These are phyloP conservation scores for Rhamnella rubrinervis DNA, from an alignment of 331 rosid species.

Conservation along the genomic window DNA sequence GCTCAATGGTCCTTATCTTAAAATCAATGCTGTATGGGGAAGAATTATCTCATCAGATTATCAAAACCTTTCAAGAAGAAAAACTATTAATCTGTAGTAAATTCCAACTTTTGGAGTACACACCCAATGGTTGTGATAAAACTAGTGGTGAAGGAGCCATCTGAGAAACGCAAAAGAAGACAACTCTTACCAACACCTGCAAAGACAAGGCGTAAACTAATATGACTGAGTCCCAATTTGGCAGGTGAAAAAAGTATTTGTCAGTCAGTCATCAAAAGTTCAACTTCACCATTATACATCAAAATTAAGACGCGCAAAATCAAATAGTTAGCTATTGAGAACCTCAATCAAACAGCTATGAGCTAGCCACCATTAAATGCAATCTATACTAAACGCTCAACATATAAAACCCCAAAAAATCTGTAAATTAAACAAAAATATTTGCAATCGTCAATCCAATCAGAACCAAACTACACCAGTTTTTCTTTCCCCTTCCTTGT, in stretches of 20 bases:
- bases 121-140: constrained; percentile 96
- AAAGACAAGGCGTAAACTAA: background rate
- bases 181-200: constrained; percentile 99
- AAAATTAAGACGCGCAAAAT: constrained; percentile 10
- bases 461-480: constrained; percentile 30
- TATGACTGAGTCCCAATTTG: constrained; percentile 8
- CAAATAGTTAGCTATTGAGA: background rate
- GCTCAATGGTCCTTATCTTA: constrained; percentile 88
- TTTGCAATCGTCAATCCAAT: constrained; percentile 13
- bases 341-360: background rate
- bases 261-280: constrained; percentile 4
- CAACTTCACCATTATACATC: constrained; percentile 7
- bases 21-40: constrained; percentile 78
- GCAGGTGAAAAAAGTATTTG: constrained; percentile 4
- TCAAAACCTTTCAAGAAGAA: constrained; percentile 18
- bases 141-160: constrained; percentile 92
- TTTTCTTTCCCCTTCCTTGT: background rate
- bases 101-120: constrained; percentile 22
- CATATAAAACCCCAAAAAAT: constrained; percentile 1
- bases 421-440: constrained; percentile 12
- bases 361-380: background rate
- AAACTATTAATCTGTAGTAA: background rate
- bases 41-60: constrained; percentile 22
- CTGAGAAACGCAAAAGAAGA: constrained; percentile 94
- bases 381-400: constrained; percentile 9